phyloP scores from a whole-genome alignment of 2,329 filamentous ascomycete species.

The Pseudogymnoascus sp. region DNA sequence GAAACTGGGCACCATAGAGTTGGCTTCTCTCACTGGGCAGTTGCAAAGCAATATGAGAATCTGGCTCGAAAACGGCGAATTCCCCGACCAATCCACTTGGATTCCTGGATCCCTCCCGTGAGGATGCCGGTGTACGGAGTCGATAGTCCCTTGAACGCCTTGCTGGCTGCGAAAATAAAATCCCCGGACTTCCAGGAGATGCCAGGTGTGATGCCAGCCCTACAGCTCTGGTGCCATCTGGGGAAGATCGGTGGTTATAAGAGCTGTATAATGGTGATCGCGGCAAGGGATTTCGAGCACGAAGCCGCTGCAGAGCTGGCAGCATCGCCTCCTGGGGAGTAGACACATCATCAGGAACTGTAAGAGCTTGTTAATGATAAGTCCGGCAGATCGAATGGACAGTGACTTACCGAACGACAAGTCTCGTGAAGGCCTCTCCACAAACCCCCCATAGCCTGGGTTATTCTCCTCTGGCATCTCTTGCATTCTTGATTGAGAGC shows the following conservation, averaged over 20 bases:
- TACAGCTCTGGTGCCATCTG: constrained; percentile 20
- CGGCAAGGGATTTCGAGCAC: constrained; percentile 20
- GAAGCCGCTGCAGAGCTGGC: constrained; percentile 12
- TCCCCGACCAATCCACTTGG: constrained; percentile 26
- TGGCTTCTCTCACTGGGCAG: neutral
- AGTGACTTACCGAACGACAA: constrained; percentile 10
- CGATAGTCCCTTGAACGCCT: constrained; percentile 24
- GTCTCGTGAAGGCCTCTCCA: constrained; percentile 18
- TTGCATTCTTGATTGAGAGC: neutral
- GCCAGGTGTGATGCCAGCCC: constrained; percentile 23
- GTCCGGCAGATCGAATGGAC: neutral
- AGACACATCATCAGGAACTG: constrained; percentile 25
- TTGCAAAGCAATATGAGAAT: neutral
- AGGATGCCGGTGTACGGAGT: constrained; percentile 31
- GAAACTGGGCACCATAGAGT: neutral
- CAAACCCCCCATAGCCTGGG: constrained; percentile 26
- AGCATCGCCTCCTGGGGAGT: constrained; percentile 21
- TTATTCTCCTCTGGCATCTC: constrained; percentile 17
- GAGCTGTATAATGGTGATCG: constrained; percentile 29
- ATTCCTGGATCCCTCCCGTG: constrained; percentile 28
- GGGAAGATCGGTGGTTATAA: constrained; percentile 28
- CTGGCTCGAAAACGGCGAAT: neutral
- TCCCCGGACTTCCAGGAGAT: constrained; percentile 23
- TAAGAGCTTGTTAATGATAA: neutral
- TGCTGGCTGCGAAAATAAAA: constrained; percentile 27